Evolutionary conservation across 768 basidiomycete species (phyloP).

Genomic region (Boletellus ananas): DNA sequence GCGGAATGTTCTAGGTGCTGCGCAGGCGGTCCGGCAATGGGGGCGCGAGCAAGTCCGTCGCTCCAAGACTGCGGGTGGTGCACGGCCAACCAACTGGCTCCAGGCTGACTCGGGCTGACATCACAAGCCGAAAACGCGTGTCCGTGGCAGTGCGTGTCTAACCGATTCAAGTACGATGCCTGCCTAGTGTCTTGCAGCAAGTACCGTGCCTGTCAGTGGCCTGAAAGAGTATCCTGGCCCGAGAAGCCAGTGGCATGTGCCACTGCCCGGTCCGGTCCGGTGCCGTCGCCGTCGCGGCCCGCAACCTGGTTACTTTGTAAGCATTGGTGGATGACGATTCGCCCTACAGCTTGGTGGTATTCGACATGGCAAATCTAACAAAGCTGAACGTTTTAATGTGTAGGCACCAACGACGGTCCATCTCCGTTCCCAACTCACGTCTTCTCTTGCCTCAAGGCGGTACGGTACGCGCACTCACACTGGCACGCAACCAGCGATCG

Average conservation of each 20-base stretch:
- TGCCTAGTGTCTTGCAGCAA: background rate
- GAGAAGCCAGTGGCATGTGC: no score
- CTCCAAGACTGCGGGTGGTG: conserved; percentile 12
- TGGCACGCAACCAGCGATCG: background rate
- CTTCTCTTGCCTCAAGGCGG: conserved; percentile 37
- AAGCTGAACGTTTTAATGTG: conserved; percentile 80
- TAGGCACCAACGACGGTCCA: conserved; percentile 31
- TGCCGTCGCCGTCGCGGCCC: conserved; percentile 1
- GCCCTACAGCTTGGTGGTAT: background rate
- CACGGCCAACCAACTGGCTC: conserved; percentile 1
- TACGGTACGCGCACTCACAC: conserved; percentile 31
- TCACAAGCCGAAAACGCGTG: conserved; percentile 22
- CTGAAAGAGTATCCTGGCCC: no score
- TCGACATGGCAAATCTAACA: conserved; percentile 40
- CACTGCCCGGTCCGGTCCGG: background rate
- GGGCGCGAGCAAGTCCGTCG: conserved; percentile 1
- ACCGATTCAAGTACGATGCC: conserved; percentile 1
- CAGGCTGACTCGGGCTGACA: conserved; percentile 21
- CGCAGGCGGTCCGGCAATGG: conserved; percentile 6
- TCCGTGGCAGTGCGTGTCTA: conserved; percentile 21
- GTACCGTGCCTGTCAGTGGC: no score
- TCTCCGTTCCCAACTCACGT: conserved; percentile 3
- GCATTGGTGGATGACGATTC: background rate
- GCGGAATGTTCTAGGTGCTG: conserved; percentile 8
- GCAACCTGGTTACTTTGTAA: background rate